These are phyloP conservation scores for Dioscorea dumetorum DNA, from an alignment of 106 monocot genomes.

Conservation along the genomic window DNA sequence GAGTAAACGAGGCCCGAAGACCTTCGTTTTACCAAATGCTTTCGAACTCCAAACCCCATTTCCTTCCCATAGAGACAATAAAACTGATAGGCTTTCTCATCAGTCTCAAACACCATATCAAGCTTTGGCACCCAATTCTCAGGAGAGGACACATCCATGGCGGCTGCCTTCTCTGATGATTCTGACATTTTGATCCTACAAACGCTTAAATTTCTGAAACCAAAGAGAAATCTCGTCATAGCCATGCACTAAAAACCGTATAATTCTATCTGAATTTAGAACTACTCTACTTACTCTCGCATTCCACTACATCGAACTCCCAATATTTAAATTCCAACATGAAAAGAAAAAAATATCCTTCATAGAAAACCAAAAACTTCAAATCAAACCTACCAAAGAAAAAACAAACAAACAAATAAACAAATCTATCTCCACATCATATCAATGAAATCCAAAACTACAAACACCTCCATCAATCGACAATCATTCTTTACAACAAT, in stretches of 20 bases:
- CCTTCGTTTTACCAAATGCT: conserved; percentile 31
- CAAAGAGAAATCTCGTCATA: not conserved
- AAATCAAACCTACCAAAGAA: too few relatives aligned
- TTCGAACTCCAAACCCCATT: conserved; percentile 26
- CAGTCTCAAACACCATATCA: conserved; percentile 32
- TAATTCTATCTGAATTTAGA: too few relatives aligned
- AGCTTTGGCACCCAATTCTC: conserved; percentile 23
- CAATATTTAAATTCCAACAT: not conserved
- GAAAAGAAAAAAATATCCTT: not conserved
- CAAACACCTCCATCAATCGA: too few relatives aligned
- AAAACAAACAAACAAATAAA: too few relatives aligned
- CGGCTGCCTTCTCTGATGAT: not conserved
- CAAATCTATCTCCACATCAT: too few relatives aligned
- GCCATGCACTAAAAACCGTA: too few relatives aligned
- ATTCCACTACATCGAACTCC: not conserved
- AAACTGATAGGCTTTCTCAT: conserved; percentile 33
- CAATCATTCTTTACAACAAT: too few relatives aligned
- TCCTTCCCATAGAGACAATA: conserved; percentile 27
- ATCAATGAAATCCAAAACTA: too few relatives aligned
- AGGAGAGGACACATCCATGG: not conserved
- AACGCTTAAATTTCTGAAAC: not conserved
- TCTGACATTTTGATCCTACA: conserved; percentile 1
- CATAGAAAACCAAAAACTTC: too few relatives aligned
- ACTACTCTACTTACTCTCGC: too few relatives aligned
- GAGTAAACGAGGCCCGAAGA: conserved; percentile 23